Conservation (phyloP, 1,284 basidiomycete species). For the Pseudozyma thailandica region DNA sequence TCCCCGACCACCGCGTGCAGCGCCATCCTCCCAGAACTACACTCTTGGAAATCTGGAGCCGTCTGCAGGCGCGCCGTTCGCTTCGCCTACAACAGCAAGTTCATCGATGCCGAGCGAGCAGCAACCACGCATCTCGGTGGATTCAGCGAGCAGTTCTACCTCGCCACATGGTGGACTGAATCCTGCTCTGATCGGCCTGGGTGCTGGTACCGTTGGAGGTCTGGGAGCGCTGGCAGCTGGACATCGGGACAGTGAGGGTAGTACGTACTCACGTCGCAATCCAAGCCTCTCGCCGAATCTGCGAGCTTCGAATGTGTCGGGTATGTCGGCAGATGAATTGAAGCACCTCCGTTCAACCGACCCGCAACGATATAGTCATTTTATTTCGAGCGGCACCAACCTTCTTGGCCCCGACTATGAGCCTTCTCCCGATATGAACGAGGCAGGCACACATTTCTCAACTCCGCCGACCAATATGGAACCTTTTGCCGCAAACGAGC, state of each 20-base stretch:
- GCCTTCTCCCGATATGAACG: constrained; percentile 19
- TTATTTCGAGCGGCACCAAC: constrained; percentile 49
- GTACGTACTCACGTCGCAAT: constrained; percentile 30
- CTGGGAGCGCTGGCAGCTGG: constrained; percentile 52
- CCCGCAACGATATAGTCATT: constrained; percentile 47
- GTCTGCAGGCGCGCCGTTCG: background rate
- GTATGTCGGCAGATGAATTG: constrained; percentile 30
- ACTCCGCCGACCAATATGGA: background rate
- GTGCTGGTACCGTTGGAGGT: constrained; percentile 31
- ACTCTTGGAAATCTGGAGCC: constrained; percentile 20
- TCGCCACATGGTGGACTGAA: constrained; percentile 17
- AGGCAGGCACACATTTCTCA: constrained; percentile 4
- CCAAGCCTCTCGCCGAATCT: constrained; percentile 1
- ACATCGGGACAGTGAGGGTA: constrained; percentile 49
- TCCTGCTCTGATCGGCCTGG: constrained; percentile 38
- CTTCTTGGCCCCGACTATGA: constrained; percentile 48
- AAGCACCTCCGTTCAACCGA: constrained; percentile 30
- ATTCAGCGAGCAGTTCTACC: constrained; percentile 15
- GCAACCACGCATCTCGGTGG: constrained; percentile 20
- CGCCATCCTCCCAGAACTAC: constrained; percentile 2
- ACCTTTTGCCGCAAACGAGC: background rate
- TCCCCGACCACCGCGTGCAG: constrained; percentile 29
- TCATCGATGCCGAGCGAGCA: background rate
- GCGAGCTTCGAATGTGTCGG: constrained; percentile 14
- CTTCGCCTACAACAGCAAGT: background rate